These are phyloP conservation scores for Xylaria multiplex DNA, from an alignment of 2,329 filamentous ascomycete genomes.

Conservation along the genomic window DNA sequence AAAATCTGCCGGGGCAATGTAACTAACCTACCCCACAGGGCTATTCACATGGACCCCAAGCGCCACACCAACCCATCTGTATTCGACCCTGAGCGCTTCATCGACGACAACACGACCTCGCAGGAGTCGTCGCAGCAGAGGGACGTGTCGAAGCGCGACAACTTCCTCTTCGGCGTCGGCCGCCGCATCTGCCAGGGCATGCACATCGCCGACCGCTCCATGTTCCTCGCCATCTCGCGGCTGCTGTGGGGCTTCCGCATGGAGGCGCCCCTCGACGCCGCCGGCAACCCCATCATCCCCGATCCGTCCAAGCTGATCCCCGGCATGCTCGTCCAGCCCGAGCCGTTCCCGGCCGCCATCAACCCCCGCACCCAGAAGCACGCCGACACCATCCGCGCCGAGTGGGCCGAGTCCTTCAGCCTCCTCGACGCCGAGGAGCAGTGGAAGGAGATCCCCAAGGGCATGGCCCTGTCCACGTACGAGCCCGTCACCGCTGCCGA, in stretches of 20 bases:
- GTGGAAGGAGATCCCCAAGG: slow-evolving; percentile 39
- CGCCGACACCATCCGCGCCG: slow-evolving; percentile 35
- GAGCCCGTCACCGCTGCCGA: slow-evolving; percentile 30
- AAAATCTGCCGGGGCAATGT: not conserved
- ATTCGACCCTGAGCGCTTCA: slow-evolving; percentile 55
- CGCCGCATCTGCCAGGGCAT: slow-evolving; percentile 61
- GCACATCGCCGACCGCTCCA: slow-evolving; percentile 49
- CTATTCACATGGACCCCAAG: slow-evolving; percentile 58
- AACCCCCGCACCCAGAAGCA: slow-evolving; percentile 33
- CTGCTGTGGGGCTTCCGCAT: slow-evolving; percentile 59
- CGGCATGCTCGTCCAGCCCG: slow-evolving; percentile 40
- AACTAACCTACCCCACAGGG: slow-evolving; percentile 48
- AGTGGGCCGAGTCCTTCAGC: slow-evolving; percentile 32
- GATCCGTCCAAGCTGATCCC: slow-evolving; percentile 35
- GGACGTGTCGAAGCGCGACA: slow-evolving; percentile 46
- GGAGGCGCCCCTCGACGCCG: slow-evolving; percentile 22
- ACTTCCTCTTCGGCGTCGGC: slow-evolving; percentile 48
- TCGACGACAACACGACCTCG: slow-evolving; percentile 43
- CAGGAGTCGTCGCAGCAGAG: slow-evolving; percentile 50
- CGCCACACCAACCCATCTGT: slow-evolving; percentile 53
- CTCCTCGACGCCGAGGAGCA: slow-evolving; percentile 37
- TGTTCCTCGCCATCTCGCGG: slow-evolving; percentile 53
- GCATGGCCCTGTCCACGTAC: slow-evolving; percentile 40
- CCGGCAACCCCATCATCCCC: slow-evolving; percentile 27
- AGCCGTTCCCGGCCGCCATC: slow-evolving; percentile 37